Conservation (phyloP, 768 basidiomycete species). For the Vararia minispora region DNA sequence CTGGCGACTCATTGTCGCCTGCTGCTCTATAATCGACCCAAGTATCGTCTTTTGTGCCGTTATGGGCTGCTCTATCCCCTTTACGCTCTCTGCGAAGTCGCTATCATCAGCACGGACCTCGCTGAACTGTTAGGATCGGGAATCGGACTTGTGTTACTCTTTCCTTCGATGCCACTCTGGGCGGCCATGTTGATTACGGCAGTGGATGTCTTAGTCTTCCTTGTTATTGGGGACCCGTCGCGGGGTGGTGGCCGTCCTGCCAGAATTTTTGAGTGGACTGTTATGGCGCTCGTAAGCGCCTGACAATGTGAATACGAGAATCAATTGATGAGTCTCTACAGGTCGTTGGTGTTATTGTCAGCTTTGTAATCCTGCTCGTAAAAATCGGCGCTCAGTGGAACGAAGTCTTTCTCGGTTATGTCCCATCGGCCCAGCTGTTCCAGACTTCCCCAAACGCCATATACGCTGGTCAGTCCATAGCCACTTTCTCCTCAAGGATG, state of each 20-base stretch:
- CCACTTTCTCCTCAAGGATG: constrained; percentile 22
- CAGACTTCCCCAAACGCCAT: constrained; percentile 35
- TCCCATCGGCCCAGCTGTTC: constrained; percentile 61
- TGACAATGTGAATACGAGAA: too few species aligned
- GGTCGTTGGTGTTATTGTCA: constrained; percentile 43
- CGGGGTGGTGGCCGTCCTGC: constrained; percentile 57
- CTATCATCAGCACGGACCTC: constrained; percentile 46
- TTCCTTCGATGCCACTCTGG: constrained; percentile 39
- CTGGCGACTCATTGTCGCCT: constrained; percentile 37
- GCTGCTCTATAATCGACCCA: constrained; percentile 32
- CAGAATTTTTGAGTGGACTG: constrained; percentile 56
- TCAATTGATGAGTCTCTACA: constrained; percentile 4
- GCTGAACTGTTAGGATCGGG: constrained; percentile 53
- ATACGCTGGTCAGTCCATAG: constrained; percentile 45
- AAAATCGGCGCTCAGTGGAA: constrained; percentile 64
- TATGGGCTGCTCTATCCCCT: constrained; percentile 34
- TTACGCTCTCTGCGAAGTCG: constrained; percentile 34
- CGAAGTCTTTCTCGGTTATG: constrained; percentile 60
- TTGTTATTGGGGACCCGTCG: constrained; percentile 62
- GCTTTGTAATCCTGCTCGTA: constrained; percentile 68
- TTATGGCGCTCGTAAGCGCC: constrained; percentile 27
- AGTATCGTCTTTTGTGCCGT: constrained; percentile 26
- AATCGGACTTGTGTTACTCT: constrained; percentile 43
- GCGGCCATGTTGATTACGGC: constrained; percentile 38
- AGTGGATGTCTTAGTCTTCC: constrained; percentile 40